Percentiles rank a stretch among this genome's conserved stretches.
Conservation (phyloP, 2,329 filamentous ascomycete genomes). For the Aschersonia sp. region DNA sequence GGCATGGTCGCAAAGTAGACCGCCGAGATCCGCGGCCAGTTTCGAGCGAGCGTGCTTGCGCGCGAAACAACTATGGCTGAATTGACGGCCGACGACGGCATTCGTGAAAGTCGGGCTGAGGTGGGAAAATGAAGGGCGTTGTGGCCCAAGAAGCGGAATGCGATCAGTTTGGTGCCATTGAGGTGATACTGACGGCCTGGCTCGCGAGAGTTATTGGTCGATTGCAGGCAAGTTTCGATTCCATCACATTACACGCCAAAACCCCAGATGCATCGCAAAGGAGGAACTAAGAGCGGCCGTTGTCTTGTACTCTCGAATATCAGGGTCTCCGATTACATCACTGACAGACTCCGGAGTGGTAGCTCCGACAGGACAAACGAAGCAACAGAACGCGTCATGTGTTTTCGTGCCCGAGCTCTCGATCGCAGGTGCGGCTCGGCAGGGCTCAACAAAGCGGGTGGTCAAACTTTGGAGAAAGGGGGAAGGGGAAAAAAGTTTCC, state of each 20-base stretch:
- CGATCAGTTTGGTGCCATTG: too few species aligned
- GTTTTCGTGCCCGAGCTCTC: background rate
- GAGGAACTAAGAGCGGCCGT: background rate
- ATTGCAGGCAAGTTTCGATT: too few species aligned
- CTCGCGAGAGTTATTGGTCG: too few species aligned
- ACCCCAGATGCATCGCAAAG: background rate
- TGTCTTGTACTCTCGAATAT: background rate
- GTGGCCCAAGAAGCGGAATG: too few species aligned
- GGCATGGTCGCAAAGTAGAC: conserved; percentile 15
- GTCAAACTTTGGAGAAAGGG: too few species aligned
- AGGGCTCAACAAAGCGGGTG: conserved; percentile 12
- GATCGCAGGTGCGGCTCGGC: background rate
- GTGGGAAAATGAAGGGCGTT: too few species aligned
- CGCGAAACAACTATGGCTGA: background rate
- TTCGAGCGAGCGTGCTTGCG: background rate
- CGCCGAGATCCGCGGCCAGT: background rate
- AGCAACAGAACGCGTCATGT: background rate
- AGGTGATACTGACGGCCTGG: too few species aligned
- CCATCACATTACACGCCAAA: too few species aligned
- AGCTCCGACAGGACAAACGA: background rate
- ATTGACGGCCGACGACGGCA: background rate
- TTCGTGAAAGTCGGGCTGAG: background rate
- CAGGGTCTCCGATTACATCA: background rate
- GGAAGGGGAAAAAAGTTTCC: too few species aligned
- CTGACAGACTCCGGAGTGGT: background rate